These are phyloP conservation scores for Kernera saxatilis DNA, from an alignment of 345 rosid genomes.

Conservation along the genomic window DNA sequence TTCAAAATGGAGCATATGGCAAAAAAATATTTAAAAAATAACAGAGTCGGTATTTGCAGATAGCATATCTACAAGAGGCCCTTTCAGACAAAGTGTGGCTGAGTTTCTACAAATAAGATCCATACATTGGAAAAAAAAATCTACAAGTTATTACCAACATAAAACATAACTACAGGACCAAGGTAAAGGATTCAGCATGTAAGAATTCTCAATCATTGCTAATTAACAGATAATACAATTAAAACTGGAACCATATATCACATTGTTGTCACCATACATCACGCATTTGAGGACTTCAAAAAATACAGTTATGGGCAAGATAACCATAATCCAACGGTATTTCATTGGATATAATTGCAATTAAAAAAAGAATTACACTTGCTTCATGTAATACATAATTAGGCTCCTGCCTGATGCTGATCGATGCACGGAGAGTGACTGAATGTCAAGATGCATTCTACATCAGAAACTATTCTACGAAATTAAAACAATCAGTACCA, in stretches of 20 bases:
- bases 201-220: slow-evolving; percentile 7
- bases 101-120: background rate
- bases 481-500: background rate
- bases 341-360: background rate
- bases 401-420: slow-evolving; percentile 6
- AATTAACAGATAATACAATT: background rate
- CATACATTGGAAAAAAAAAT: background rate
- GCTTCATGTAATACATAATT: slow-evolving; percentile 8
- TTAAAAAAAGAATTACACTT: background rate
- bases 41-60: background rate
- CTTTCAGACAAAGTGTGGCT: slow-evolving; percentile 1
- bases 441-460: background rate
- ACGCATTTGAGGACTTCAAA: background rate
- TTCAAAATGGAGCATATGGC: background rate
- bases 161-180: background rate
- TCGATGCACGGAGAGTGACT: background rate
- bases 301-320: background rate
- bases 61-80: background rate
- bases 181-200: background rate
- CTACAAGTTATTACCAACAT: background rate
- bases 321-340: background rate
- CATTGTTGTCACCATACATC: slow-evolving; percentile 3
- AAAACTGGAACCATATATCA: background rate
- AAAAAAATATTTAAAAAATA: background rate
- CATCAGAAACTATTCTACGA: background rate